Evolutionary conservation across 208 protist species (phyloP).

Genomic region (Herpetomonas samuelpessoai): DNA sequence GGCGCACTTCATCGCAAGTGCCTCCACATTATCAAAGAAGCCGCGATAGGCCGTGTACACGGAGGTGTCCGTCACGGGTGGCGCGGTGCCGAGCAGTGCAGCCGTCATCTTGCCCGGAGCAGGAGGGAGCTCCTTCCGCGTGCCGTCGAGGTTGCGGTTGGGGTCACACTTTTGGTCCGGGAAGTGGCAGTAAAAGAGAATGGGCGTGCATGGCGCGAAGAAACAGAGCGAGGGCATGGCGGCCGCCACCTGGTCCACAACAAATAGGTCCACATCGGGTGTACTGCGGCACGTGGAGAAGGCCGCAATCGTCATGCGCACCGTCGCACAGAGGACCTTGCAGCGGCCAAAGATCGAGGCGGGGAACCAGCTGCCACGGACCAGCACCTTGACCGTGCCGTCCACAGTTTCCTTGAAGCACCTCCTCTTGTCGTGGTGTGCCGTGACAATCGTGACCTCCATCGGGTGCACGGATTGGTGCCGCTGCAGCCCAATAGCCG

Average conservation of each 20-base stretch:
- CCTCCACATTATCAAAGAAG: slow-evolving; percentile 90
- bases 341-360: slow-evolving; percentile 72
- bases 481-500: slow-evolving; percentile 81
- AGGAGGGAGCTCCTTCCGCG: slow-evolving; percentile 11
- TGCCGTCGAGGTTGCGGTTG: slow-evolving; percentile 49
- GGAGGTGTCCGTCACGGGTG: neutral
- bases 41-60: slow-evolving; percentile 77
- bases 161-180: slow-evolving; percentile 94
- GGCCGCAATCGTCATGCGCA: slow-evolving; percentile 86
- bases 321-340: slow-evolving; percentile 81
- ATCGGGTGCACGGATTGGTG: slow-evolving; percentile 66
- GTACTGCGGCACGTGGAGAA: slow-evolving; percentile 35
- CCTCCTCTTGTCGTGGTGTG: slow-evolving; percentile 86
- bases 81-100: neutral
- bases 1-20: slow-evolving; percentile 39
- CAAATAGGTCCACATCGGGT: slow-evolving; percentile 66
- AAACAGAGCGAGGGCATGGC: slow-evolving; percentile 81
- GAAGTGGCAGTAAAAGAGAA: slow-evolving; percentile 99
- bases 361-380: slow-evolving; percentile 88
- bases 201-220: slow-evolving; percentile 38
- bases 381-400: slow-evolving; percentile 84
- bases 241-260: slow-evolving; percentile 94
- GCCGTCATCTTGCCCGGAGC: neutral
- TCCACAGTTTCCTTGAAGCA: slow-evolving; percentile 95
- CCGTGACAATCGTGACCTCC: slow-evolving; percentile 89